These are phyloP conservation scores for Amylostereum areolatum DNA, from an alignment of 1,284 basidiomycete species.

Conservation along the genomic window DNA sequence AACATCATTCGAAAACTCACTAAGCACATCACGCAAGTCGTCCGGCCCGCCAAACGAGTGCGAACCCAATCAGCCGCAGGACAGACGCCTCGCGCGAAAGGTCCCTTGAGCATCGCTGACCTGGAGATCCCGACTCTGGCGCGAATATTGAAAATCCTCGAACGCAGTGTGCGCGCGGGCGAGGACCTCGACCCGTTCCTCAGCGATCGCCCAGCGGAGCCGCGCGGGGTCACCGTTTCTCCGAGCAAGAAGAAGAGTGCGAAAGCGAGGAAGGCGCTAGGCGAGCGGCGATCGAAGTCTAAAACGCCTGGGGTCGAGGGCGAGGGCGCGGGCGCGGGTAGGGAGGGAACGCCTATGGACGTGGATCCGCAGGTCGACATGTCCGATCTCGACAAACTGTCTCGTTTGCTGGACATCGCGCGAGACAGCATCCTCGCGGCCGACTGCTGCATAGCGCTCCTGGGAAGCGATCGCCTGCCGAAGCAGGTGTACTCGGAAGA, in stretches of 20 bases:
- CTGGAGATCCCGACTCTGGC: constrained; percentile 56
- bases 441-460: constrained; percentile 74
- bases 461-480: constrained; percentile 72
- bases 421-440: constrained; percentile 73
- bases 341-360: constrained; percentile 13
- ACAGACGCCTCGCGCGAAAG: constrained; percentile 40
- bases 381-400: constrained; percentile 43
- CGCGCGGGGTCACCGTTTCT: constrained; percentile 4
- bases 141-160: constrained; percentile 69
- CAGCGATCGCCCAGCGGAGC: constrained; percentile 9
- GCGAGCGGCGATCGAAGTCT: constrained; percentile 20
- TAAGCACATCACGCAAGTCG: constrained; percentile 58
- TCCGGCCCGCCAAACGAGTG: constrained; percentile 57
- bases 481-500: constrained; percentile 95
- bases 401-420: constrained; percentile 47
- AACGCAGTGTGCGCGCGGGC: constrained; percentile 67
- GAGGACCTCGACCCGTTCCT: constrained; percentile 71
- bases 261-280: constrained; percentile 34
- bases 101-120: constrained; percentile 46
- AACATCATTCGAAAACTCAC: constrained; percentile 63
- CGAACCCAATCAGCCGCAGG: constrained; percentile 32
- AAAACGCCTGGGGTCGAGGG: constrained; percentile 26
- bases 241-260: constrained; percentile 26
- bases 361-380: neutral
- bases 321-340: constrained; percentile 23